Base-by-base conservation (phyloP, 441 rosid species). In the Euphorbia celastroides region DNA sequence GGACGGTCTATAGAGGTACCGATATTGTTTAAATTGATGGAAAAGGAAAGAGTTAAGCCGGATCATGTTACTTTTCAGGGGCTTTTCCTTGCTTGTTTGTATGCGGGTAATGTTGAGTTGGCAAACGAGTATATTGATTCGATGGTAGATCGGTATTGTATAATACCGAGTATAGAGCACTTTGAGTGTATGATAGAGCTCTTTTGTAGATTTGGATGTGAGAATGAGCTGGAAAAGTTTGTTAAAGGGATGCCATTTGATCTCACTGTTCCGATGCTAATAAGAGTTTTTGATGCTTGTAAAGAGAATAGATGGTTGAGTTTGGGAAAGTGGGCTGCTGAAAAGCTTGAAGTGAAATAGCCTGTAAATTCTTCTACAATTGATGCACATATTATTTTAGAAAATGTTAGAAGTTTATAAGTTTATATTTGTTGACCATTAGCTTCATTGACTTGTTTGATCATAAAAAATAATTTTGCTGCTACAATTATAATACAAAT, bases 151-250 rank as follows among this genome's bases (percentile, higher is more conserved):
- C 61, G 79, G 11, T 84, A 83, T 65, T 63, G 54, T 71, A 64
- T 86, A 52, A 74, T 80, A 67, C 98, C 88, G 11, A 80, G 82
- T 74, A 42, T 88, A 70, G 96, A 88, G 77, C 97, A 88, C 79
- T 84, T 88, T 68, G 87, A 86, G 64, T 85, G 82, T 70, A 85
- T 92, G 86, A 69, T 89, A 31, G 87, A 89, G 62, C 85, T 89
- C 61, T 89, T 79, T 48, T 64, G 78, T 46, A 74, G 73, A 66
- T 59, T 72, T 66, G 83, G 89, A 42, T 69, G 69, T 70, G 73
- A 72, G 77, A 69, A 70, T 34, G 84, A 86, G 74, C 93, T 92
- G 27, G 79, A 85, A 74, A 77, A 80, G 20, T 90, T 92, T 78
- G 75, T 88, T 46, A 77, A 76, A 54, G 65, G 60, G 62, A 81